These are phyloP conservation scores for Blastobotrys americana DNA, from an alignment of 805 yeast genomes.

Conservation along the genomic window DNA sequence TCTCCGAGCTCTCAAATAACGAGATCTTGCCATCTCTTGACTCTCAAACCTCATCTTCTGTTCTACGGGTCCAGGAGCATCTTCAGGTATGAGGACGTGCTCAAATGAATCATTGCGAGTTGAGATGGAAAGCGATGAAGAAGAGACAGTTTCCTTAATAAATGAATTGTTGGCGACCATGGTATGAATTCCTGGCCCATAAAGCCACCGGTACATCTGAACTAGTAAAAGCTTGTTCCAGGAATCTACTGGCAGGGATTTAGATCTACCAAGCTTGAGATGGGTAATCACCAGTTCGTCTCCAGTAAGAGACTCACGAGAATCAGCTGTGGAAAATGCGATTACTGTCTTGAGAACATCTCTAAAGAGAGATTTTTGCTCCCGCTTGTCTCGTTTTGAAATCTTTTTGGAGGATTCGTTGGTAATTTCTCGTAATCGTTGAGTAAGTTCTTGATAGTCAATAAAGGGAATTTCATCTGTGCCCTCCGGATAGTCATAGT, in stretches of 20 bases:
- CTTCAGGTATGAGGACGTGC: not conserved
- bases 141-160: conserved; percentile 18
- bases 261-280: conserved; percentile 21
- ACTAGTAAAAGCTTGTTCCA: conserved; percentile 30
- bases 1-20: not conserved
- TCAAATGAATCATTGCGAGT: not conserved
- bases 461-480: conserved; percentile 41
- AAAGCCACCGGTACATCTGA: conserved; percentile 32
- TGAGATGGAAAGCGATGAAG: not conserved
- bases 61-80: not conserved
- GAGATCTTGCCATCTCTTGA: not conserved
- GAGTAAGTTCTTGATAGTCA: conserved; percentile 32
- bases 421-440: conserved; percentile 30
- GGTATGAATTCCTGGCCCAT: conserved; percentile 30
- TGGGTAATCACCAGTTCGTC: conserved; percentile 23
- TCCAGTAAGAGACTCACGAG: conserved; percentile 22
- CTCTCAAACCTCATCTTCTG: not conserved
- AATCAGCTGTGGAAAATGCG: conserved; percentile 31
- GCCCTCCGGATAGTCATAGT: conserved; percentile 37
- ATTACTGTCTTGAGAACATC: conserved; percentile 48
- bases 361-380: conserved; percentile 51
- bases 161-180: conserved; percentile 31
- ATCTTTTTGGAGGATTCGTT: conserved; percentile 49
- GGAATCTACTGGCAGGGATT: conserved; percentile 25
- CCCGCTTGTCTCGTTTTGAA: conserved; percentile 57